Conservation (phyloP, 1,284 basidiomycete species). For the Tilletia setariae region DNA sequence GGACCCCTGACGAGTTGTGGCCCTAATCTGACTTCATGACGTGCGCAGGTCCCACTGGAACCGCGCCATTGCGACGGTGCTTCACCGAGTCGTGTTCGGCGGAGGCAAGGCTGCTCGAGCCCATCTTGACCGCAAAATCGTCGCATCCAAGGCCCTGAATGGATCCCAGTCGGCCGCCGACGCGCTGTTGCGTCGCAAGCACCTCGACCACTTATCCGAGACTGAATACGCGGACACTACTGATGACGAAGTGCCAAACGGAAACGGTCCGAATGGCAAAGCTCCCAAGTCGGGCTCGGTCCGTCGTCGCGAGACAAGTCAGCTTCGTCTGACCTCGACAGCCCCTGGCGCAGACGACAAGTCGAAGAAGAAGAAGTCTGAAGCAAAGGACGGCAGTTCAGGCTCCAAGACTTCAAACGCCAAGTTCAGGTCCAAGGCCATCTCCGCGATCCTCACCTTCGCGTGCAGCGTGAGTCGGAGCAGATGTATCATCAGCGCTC, state of each 20-base stretch:
- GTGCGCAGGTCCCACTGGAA: constrained; percentile 52
- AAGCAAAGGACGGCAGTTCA: not conserved
- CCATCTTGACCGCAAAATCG: constrained; percentile 9
- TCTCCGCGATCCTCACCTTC: constrained; percentile 47
- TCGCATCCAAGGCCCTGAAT: not conserved
- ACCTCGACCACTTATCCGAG: constrained; percentile 45
- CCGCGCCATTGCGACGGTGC: constrained; percentile 49
- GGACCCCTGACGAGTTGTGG: no score
- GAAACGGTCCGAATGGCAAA: constrained; percentile 22
- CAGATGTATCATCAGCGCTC: not conserved
- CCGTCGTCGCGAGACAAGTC: not conserved
- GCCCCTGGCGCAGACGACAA: not conserved
- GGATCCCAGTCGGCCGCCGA: not conserved
- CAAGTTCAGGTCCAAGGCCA: constrained; percentile 44
- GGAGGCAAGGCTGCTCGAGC: constrained; percentile 21
- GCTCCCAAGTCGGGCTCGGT: not conserved
- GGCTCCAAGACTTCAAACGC: not conserved
- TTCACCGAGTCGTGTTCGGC: constrained; percentile 53
- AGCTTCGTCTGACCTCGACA: not conserved
- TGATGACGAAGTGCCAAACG: constrained; percentile 39
- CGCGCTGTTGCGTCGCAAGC: constrained; percentile 19
- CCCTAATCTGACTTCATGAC: no score
- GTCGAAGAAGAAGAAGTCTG: no score
- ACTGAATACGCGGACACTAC: constrained; percentile 41
- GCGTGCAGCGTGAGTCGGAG: constrained; percentile 33